A percentile compares a stretch with the other conserved stretches of the same genome.
These are phyloP conservation scores for Phytophthora palmivora DNA, from an alignment of 352 stramenopile genomes.

Conservation along the genomic window DNA sequence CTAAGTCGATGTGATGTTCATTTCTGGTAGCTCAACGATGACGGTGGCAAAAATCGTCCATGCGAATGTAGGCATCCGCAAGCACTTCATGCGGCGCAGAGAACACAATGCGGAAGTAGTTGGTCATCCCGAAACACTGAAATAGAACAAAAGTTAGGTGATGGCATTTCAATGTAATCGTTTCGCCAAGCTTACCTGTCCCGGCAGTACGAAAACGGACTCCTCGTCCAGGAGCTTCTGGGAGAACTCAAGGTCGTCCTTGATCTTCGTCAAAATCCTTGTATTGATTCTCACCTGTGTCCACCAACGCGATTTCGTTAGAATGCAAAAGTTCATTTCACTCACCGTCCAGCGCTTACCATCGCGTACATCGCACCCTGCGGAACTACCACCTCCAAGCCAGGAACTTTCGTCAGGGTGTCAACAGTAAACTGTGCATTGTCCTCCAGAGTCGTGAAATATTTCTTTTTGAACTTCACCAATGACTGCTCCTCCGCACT, in stretches of 20 bases:
- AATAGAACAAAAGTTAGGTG: conserved; percentile 12
- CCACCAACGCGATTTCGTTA: not conserved
- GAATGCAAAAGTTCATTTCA: not conserved
- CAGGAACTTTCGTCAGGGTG: conserved; percentile 75
- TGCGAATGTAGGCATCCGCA: conserved; percentile 67
- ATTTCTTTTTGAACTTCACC: conserved; percentile 80
- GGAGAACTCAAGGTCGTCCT: conserved; percentile 95
- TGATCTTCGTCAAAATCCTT: conserved; percentile 75
- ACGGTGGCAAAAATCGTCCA: conserved; percentile 65
- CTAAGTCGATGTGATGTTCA: conserved; percentile 13
- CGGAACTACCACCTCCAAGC: conserved; percentile 87
- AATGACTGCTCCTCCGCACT: conserved; percentile 72
- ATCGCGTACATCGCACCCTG: conserved; percentile 97
- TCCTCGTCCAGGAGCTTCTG: conserved; percentile 95
- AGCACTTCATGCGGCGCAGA: conserved; percentile 72
- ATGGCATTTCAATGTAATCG: not conserved
- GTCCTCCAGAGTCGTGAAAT: conserved; percentile 85
- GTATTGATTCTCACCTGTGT: conserved; percentile 69
- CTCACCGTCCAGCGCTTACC: conserved; percentile 36
- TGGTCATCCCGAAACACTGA: conserved; percentile 67
- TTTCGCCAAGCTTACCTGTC: conserved; percentile 48
- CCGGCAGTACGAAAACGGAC: conserved; percentile 95
- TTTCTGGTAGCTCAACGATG: conserved; percentile 31
- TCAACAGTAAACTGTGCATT: conserved; percentile 89
- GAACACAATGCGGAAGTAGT: conserved; percentile 84